Base-by-base conservation (phyloP, 805 yeast species). In the Yarrowia keelungensis region DNA sequence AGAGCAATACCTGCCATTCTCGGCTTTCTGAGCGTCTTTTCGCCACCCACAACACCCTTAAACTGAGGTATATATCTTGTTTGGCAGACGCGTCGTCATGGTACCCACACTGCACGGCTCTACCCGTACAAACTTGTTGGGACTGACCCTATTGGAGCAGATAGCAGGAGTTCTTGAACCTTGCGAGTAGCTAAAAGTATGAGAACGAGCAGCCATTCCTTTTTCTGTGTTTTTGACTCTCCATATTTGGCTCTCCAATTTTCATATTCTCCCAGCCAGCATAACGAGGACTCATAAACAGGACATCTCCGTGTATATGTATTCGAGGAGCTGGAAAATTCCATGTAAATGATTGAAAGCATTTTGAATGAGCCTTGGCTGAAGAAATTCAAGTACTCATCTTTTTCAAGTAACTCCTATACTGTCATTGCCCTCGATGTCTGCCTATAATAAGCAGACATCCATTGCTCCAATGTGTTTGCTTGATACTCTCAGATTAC, bases 81-180 rank as follows among this genome's bases (percentile, higher is more conserved):
- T 16, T 14, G 14, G n/a, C 12, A 10, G 9, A 39, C 45, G 59
- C 45, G 59, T 38, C 59, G 56, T 39, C 59, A 38, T 39, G 59
- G 59, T 51, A 36, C 43, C 43, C 58, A 51, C 58, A 5, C 15
- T 51, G 59, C 45, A 39, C 59, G 59, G 59, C 59, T 38, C 41
- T n/a, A 35, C 15, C 39, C 5, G 22, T 16, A 8, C 14, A 43
- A 10, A 43, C 26, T 12, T 50, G 54, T 50, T 36, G 56, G 56
- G 56, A 50, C 15, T 9, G n/a, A 10, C 26, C 56, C 26, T 38
- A 53, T 53, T 53, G 59, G 59, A 38, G 59, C 35, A 53, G 59
- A 39, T 53, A 38, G 59, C 39, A 49, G 53, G 53, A 32, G 39
- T 4, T 9, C n/a, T 9, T 15, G 53, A 49, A 49, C 53, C 53